phyloP scores from a whole-genome alignment of 139 green algal genomes.

The Chlorella sp. region DNA sequence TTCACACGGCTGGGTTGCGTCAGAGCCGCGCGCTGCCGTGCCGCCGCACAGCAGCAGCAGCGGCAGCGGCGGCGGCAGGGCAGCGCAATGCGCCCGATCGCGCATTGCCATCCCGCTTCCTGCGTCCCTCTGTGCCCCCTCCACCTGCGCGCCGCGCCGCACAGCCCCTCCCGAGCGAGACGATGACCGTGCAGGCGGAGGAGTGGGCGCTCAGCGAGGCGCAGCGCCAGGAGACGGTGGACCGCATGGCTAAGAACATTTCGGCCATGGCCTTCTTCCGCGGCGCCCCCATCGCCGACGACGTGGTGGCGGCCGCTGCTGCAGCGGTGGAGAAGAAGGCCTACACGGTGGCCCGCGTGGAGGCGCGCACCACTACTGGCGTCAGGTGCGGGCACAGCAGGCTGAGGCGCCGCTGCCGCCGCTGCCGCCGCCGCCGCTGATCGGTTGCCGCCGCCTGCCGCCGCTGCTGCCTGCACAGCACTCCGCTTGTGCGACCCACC shows the following conservation, averaged over 20 bases:
- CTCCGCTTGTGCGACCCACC: not conserved
- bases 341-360: slow-evolving; percentile 84
- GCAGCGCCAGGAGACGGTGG: slow-evolving; percentile 70
- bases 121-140: too few relatives aligned
- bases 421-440: not conserved
- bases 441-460: not conserved
- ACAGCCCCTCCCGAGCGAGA: too few relatives aligned
- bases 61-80: too few relatives aligned
- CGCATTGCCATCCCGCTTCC: too few relatives aligned
- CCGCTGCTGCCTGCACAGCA: slow-evolving; percentile 1
- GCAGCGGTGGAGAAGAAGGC: slow-evolving; percentile 78
- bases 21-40: too few relatives aligned
- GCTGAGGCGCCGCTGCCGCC: not conserved
- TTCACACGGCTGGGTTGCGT: too few relatives aligned
- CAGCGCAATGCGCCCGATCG: too few relatives aligned
- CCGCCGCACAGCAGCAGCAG: too few relatives aligned
- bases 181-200: slow-evolving; percentile 30
- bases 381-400: slow-evolving; percentile 60
- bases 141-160: too few relatives aligned
- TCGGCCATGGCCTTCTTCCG: slow-evolving; percentile 70
- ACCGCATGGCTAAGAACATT: slow-evolving; percentile 68
- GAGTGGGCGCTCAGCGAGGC: slow-evolving; percentile 65
- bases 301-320: slow-evolving; percentile 49
- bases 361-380: slow-evolving; percentile 83
- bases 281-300: slow-evolving; percentile 51